Percentiles rank a stretch among this genome's conserved stretches.
Conservation (phyloP, 331 rosid genomes). For the Malus hybrid region DNA sequence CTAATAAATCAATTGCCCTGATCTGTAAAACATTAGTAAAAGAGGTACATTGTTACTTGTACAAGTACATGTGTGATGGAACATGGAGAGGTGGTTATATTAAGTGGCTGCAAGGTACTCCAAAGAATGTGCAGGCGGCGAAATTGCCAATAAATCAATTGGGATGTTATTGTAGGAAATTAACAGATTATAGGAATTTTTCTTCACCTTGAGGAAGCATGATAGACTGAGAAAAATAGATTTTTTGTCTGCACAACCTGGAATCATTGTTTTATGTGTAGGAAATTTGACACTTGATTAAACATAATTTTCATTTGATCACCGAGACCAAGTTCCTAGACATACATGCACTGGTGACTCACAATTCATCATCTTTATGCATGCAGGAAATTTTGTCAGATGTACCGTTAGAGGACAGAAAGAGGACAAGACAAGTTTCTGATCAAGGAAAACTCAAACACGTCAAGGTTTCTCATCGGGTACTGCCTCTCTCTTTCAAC, state of each 20-base stretch:
- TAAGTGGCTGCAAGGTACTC: neutral
- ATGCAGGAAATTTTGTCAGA: constrained; percentile 83
- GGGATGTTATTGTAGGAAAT: neutral
- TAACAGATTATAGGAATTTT: neutral
- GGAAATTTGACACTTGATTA: neutral
- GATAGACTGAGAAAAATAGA: neutral
- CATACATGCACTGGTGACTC: neutral
- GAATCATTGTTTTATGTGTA: neutral
- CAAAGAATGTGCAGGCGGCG: neutral
- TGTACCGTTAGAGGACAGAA: constrained; percentile 64
- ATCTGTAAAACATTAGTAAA: neutral
- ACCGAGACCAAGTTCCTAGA: neutral
- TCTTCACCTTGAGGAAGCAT: neutral
- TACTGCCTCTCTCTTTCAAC: constrained; percentile 25
- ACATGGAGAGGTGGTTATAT: neutral
- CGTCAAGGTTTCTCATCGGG: constrained; percentile 81
- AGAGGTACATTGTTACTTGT: neutral
- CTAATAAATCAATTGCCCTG: neutral
- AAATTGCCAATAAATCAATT: neutral
- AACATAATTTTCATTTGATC: neutral
- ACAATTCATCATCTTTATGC: constrained; percentile 9
- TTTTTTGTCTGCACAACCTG: neutral
- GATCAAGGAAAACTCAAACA: constrained; percentile 49
- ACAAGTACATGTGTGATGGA: neutral
- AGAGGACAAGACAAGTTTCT: constrained; percentile 30